phyloP scores from a whole-genome alignment of 495 filamentous ascomycete species.

The Trichocladium uniseriatum region DNA sequence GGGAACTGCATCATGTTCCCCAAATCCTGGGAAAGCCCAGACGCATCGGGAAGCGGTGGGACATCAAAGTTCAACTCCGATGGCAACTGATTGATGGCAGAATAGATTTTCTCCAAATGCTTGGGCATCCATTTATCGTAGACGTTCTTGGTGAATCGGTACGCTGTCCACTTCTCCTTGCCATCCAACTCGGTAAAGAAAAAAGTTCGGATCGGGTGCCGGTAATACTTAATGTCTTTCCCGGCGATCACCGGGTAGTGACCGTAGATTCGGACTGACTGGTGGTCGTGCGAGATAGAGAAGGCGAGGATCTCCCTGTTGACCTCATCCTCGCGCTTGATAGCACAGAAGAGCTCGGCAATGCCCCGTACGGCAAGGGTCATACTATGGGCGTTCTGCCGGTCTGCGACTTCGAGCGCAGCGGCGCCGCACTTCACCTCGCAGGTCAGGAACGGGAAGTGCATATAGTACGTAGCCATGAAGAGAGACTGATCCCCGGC shows the following conservation, averaged over 20 bases:
- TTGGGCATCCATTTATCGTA: too few species aligned
- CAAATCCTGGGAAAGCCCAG: conserved; percentile 11
- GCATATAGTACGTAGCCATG: conserved; percentile 25
- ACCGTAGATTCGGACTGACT: conserved; percentile 30
- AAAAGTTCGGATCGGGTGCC: conserved; percentile 6
- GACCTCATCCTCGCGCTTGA: conserved; percentile 32
- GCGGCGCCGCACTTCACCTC: conserved; percentile 26
- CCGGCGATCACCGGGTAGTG: conserved; percentile 23
- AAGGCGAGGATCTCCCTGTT: too few species aligned
- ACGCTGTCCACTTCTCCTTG: conserved; percentile 16
- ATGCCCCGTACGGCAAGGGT: conserved; percentile 30
- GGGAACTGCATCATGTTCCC: conserved; percentile 4
- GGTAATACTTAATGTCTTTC: conserved; percentile 10
- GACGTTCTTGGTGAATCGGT: conserved; percentile 25
- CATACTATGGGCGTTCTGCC: conserved; percentile 22
- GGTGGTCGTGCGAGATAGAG: conserved; percentile 40
- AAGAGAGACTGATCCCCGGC: conserved; percentile 5
- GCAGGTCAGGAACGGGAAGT: conserved; percentile 20
- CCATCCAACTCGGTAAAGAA: conserved; percentile 5
- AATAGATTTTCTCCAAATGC: conserved; percentile 34
- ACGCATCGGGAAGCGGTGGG: conserved; percentile 7
- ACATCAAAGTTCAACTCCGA: conserved; percentile 24
- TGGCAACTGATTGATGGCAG: conserved; percentile 34
- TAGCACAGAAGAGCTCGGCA: conserved; percentile 26
- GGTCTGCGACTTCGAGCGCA: conserved; percentile 20